These are phyloP conservation scores for Ogataea nonfermentans DNA, from an alignment of 805 yeast genomes.

Conservation along the genomic window DNA sequence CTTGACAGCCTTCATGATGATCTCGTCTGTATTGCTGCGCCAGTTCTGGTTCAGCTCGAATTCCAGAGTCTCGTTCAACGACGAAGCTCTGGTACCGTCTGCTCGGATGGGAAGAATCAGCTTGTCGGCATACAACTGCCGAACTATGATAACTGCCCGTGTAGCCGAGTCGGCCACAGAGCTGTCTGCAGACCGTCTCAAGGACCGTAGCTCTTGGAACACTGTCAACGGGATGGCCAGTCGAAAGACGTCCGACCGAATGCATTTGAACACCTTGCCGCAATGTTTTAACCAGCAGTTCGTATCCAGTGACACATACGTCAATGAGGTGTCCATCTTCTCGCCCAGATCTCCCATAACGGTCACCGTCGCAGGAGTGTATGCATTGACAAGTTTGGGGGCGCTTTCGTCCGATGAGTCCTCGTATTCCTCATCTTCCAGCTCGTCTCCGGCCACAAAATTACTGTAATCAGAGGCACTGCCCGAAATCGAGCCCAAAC, in stretches of 20 bases:
- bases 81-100: slow-evolving; percentile 66
- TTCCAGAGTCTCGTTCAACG: slow-evolving; percentile 69
- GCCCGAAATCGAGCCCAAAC: slow-evolving; percentile 18
- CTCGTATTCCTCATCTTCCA: slow-evolving; percentile 22
- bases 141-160: slow-evolving; percentile 68
- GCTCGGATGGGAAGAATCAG: slow-evolving; percentile 60
- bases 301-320: slow-evolving; percentile 68
- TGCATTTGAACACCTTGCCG: slow-evolving; percentile 70
- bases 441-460: slow-evolving; percentile 18
- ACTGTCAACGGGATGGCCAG: slow-evolving; percentile 70
- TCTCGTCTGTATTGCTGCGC: slow-evolving; percentile 71
- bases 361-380: slow-evolving; percentile 14
- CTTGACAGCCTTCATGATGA: slow-evolving; percentile 52
- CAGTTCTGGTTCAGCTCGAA: slow-evolving; percentile 71
- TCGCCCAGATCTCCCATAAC: slow-evolving; percentile 52
- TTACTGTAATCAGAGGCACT: slow-evolving; percentile 7
- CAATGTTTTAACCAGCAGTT: slow-evolving; percentile 81
- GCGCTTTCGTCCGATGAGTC: slow-evolving; percentile 12
- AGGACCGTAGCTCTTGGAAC: slow-evolving; percentile 71
- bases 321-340: slow-evolving; percentile 53
- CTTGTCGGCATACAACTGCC: slow-evolving; percentile 60
- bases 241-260: slow-evolving; percentile 56
- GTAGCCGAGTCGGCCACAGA: slow-evolving; percentile 79
- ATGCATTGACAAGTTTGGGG: slow-evolving; percentile 8
- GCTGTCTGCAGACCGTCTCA: slow-evolving; percentile 68